Evolutionary conservation across 768 basidiomycete genomes (phyloP), one percentile per base, ranked within the genome.

Genomic region (Steccherinum ochraceum): DNA sequence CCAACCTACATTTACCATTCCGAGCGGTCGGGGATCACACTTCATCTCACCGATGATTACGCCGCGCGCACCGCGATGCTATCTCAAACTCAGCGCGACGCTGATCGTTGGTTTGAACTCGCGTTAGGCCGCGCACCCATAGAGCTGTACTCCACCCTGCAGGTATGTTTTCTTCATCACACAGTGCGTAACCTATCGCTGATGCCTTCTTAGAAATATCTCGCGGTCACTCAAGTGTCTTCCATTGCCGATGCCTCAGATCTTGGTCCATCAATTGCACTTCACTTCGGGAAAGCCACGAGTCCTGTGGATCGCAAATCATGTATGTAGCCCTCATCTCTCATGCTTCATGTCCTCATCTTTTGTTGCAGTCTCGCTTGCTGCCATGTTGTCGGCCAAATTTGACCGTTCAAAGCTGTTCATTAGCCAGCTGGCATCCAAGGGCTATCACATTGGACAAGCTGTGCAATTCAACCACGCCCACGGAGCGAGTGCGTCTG

Each of bases 381-480:
- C 77, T 35, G 63, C 69, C 0, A 64, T 83, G 27, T 78, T 79
- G 0, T 75, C 71, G 46, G 84, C 84, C 78, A 83, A 83, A 55
- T 78, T 84, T 3, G 95, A 99, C 64, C 81, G 83, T 19, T 80
- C 94, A 7, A 90, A 89, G 63, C 73, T 79, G 1, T 74, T 98
- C 40, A 77, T 89, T 0, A 89, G 85, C 56, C 90, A 97, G 61
- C 80, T 96, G 50, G 86, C 92, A 0, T 86, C 87, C 39, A 95
- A 95, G 63, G 84, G 84, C n/a, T 93, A 92, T 64, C 97, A 83
- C 61, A 76, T 80, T 19, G 93, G 93, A 23, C 93, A 97, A 66
- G 82, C 83, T 5, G 87, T 85, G 27, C 93, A 93, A 26, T 74
- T 91, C 45, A 76, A 84, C 10, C 68, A 93, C 20, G 84, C 87